phyloP scores from a whole-genome alignment of 257 asterid species.

The Primulina huaijiensis region DNA sequence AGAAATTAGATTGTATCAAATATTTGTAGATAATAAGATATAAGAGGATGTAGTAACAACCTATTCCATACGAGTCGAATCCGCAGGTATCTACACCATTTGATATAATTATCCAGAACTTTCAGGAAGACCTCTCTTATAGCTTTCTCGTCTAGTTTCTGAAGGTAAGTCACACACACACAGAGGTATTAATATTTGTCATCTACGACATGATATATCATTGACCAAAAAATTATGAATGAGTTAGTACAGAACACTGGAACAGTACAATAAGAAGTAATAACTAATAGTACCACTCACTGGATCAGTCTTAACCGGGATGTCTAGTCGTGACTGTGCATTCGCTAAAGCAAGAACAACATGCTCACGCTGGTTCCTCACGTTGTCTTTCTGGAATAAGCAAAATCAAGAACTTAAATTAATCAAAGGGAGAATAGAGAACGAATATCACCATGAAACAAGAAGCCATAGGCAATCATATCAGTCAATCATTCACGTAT shows the following conservation, averaged over 20 bases:
- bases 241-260: neutral
- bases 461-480: neutral
- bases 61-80: conserved; percentile 84
- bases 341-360: conserved; percentile 80
- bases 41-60: conserved; percentile 40
- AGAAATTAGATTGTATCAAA: conserved; percentile 25
- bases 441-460: conserved; percentile 17
- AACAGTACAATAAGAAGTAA: neutral
- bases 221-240: neutral
- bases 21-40: conserved; percentile 3
- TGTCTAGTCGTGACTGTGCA: conserved; percentile 78
- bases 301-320: conserved; percentile 74
- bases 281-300: conserved; percentile 46
- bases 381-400: conserved; percentile 78
- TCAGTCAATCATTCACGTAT: conserved; percentile 10
- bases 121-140: conserved; percentile 82
- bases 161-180: conserved; percentile 17
- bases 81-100: conserved; percentile 93
- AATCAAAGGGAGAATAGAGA: conserved; percentile 18
- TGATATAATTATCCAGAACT: conserved; percentile 94
- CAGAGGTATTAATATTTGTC: neutral
- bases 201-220: neutral
- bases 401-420: conserved; percentile 19
- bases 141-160: conserved; percentile 93
- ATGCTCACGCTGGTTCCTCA: conserved; percentile 93